These are phyloP conservation scores for Pascua sp. DNA, from an alignment of 1,284 basidiomycete species.

Conservation along the genomic window DNA sequence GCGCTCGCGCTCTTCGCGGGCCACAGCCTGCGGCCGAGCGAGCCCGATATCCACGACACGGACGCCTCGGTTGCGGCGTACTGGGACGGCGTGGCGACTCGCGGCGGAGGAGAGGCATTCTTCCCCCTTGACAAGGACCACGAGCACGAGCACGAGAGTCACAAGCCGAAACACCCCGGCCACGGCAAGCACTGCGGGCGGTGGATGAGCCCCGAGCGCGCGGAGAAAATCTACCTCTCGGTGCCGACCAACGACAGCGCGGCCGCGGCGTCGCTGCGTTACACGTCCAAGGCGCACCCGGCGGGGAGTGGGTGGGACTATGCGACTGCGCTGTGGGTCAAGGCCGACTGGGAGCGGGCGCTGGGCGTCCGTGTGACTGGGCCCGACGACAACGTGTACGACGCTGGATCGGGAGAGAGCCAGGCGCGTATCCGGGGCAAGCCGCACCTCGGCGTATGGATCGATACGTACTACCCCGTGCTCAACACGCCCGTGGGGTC, in stretches of 20 bases:
- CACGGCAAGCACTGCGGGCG: too few relatives aligned
- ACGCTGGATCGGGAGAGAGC: slow-evolving; percentile 40
- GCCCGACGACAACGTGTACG: slow-evolving; percentile 42
- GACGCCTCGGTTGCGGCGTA: too few relatives aligned
- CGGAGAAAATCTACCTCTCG: slow-evolving; percentile 44
- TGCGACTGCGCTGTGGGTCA: slow-evolving; percentile 44
- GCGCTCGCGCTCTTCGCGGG: too few relatives aligned
- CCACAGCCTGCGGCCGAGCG: too few relatives aligned
- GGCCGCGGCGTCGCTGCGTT: slow-evolving; percentile 33
- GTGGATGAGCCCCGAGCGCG: slow-evolving; percentile 25
- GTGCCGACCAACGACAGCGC: slow-evolving; percentile 43
- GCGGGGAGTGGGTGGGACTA: slow-evolving; percentile 48
- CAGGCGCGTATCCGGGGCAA: slow-evolving; percentile 33
- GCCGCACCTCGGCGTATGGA: slow-evolving; percentile 43
- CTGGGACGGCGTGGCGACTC: too few relatives aligned
- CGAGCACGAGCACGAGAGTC: too few relatives aligned
- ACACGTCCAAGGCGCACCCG: slow-evolving; percentile 43
- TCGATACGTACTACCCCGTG: slow-evolving; percentile 68
- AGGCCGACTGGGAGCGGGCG: slow-evolving; percentile 46
- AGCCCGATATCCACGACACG: too few relatives aligned
- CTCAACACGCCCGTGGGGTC: slow-evolving; percentile 69
- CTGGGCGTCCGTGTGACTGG: slow-evolving; percentile 43
- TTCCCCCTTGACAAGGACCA: too few relatives aligned
- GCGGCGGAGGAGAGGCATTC: too few relatives aligned
- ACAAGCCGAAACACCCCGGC: too few relatives aligned